phyloP scores from a whole-genome alignment of 2,329 filamentous ascomycete genomes.

The Microcyclosporella mali region DNA sequence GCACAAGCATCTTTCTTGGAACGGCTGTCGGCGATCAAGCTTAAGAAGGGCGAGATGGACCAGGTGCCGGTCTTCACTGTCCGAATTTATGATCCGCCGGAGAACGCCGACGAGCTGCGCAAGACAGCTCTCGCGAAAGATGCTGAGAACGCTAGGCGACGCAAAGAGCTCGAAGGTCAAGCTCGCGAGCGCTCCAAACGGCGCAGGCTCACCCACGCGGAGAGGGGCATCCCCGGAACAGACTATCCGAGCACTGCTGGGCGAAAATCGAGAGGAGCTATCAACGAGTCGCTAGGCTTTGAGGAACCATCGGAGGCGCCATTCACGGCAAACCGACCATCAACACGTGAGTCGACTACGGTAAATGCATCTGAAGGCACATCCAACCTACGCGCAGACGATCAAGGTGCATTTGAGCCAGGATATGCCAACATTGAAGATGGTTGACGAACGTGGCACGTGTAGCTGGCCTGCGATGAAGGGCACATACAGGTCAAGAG shows the following conservation, averaged over 20 bases:
- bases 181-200: neutral
- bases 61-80: slow-evolving; percentile 26
- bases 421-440: too few relatives aligned
- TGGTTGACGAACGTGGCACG: too few relatives aligned
- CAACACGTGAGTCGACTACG: too few relatives aligned
- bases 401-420: too few relatives aligned
- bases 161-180: neutral
- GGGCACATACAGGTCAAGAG: too few relatives aligned
- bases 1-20: slow-evolving; percentile 36
- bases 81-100: slow-evolving; percentile 20
- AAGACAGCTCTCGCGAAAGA: slow-evolving; percentile 10
- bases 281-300: neutral
- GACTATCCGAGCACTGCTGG: neutral
- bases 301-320: too few relatives aligned
- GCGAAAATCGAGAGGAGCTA: neutral
- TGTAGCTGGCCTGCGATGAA: too few relatives aligned
- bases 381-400: too few relatives aligned
- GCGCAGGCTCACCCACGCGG: slow-evolving; percentile 9
- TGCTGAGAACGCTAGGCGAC: slow-evolving; percentile 4
- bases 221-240: slow-evolving; percentile 1
- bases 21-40: slow-evolving; percentile 37
- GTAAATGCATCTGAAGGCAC: too few relatives aligned
- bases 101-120: slow-evolving; percentile 18
- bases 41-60: slow-evolving; percentile 36
- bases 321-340: too few relatives aligned